These are phyloP conservation scores for Parastagonospora avenae DNA, from an alignment of 2,329 filamentous ascomycete genomes.

Conservation along the genomic window DNA sequence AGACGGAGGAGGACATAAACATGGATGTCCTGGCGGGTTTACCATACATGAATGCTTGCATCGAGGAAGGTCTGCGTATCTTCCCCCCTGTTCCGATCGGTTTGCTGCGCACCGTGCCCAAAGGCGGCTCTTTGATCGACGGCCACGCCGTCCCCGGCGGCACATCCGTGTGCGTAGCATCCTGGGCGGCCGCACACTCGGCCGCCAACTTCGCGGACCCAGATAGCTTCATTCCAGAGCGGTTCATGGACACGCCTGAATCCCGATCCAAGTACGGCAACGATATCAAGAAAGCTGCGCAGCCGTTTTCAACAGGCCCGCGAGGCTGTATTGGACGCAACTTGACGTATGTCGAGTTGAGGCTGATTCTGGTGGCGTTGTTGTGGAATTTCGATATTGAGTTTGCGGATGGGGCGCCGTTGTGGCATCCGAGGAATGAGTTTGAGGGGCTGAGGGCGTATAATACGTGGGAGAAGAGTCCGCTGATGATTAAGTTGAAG, in stretches of 20 bases:
- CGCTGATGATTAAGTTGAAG: conserved; percentile 37
- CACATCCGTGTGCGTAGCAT: conserved; percentile 34
- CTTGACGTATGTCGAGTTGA: conserved; percentile 44
- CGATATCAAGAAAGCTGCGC: conserved; percentile 37
- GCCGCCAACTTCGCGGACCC: conserved; percentile 40
- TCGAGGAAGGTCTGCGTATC: conserved; percentile 54
- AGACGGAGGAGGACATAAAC: conserved; percentile 37
- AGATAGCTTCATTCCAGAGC: conserved; percentile 42
- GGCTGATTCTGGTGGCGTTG: conserved; percentile 37
- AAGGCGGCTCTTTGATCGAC: conserved; percentile 45
- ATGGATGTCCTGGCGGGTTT: conserved; percentile 36
- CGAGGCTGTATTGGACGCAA: conserved; percentile 40
- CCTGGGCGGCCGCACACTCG: conserved; percentile 37
- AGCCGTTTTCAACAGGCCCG: conserved; percentile 40
- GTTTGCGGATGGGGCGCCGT: conserved; percentile 33
- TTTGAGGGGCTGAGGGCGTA: conserved; percentile 35
- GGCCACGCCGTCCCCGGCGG: conserved; percentile 45
- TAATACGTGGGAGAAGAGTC: conserved; percentile 43
- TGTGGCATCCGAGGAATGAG: conserved; percentile 37
- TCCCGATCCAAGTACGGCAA: conserved; percentile 16
- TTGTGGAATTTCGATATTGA: conserved; percentile 45
- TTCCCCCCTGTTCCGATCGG: conserved; percentile 53
- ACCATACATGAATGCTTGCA: conserved; percentile 52
- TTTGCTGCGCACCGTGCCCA: conserved; percentile 43
- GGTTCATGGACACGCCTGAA: conserved; percentile 35